Evolutionary conservation across 78 protist species (phyloP).

Genomic region (Dictyostelium capitatum): DNA sequence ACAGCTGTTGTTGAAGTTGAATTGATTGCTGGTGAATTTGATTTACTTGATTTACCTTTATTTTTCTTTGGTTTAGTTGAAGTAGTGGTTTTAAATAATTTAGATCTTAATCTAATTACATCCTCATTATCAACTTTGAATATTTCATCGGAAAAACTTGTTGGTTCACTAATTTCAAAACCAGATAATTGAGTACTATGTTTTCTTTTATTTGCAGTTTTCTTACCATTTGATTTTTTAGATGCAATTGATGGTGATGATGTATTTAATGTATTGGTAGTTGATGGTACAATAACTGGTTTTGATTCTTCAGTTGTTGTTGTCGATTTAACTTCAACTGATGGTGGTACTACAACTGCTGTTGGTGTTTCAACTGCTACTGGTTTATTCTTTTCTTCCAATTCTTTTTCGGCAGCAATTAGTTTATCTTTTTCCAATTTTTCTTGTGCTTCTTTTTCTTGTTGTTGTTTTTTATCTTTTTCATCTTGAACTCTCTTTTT

Average conservation of each 20-base stretch:
- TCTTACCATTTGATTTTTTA: conserved; percentile 17
- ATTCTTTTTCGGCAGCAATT: too few relatives aligned
- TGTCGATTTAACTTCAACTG: too few relatives aligned
- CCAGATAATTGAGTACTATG: conserved; percentile 43
- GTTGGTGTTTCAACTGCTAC: background rate
- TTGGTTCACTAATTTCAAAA: conserved; percentile 56
- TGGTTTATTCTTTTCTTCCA: too few relatives aligned
- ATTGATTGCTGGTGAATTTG: conserved; percentile 38
- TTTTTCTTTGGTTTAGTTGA: conserved; percentile 26
- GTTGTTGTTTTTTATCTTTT: background rate
- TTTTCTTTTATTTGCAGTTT: conserved; percentile 50
- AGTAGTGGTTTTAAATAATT: conserved; percentile 15
- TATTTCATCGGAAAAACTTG: conserved; percentile 1
- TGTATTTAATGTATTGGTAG: background rate
- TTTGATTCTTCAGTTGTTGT: background rate
- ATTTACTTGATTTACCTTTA: background rate
- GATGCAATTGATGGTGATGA: conserved; percentile 7
- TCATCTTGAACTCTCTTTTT: background rate
- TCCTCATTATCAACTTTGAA: background rate
- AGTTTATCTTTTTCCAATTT: conserved; percentile 11
- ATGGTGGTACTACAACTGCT: too few relatives aligned
- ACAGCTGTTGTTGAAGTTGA: background rate
- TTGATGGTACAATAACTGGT: background rate
- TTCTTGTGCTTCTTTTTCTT: background rate
- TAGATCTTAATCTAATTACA: conserved; percentile 42